phyloP scores from a whole-genome alignment of 1,284 basidiomycete genomes.

The Fistulinella cinereoalba region DNA sequence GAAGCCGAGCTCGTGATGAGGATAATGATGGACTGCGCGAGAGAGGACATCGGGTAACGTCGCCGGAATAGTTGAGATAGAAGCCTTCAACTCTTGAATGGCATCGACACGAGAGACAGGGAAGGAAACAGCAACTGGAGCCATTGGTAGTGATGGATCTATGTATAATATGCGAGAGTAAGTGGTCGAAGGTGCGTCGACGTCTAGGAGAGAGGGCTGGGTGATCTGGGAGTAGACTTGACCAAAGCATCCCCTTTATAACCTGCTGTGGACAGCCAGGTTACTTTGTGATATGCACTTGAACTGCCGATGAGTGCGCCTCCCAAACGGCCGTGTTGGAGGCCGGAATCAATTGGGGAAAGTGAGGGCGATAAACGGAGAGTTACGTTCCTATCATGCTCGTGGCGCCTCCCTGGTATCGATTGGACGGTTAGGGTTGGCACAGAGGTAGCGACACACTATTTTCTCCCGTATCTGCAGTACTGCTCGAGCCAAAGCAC shows the following conservation, averaged over 20 bases:
- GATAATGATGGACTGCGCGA: slow-evolving; percentile 20
- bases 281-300: neutral
- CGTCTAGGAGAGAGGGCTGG: slow-evolving; percentile 2
- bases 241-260: slow-evolving; percentile 14
- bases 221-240: neutral
- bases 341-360: neutral
- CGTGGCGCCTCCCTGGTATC: too few relatives aligned
- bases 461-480: too few relatives aligned
- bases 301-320: neutral
- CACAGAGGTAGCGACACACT: too few relatives aligned
- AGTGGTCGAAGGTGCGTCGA: neutral
- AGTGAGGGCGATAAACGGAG: neutral
- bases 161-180: neutral
- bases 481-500: neutral
- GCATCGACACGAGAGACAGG: slow-evolving; percentile 2
- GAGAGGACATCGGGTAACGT: slow-evolving; percentile 26
- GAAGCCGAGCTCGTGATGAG: slow-evolving; percentile 26
- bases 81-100: slow-evolving; percentile 13
- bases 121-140: slow-evolving; percentile 13
- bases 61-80: slow-evolving; percentile 9
- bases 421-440: too few relatives aligned
- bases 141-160: slow-evolving; percentile 10
- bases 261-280: neutral
- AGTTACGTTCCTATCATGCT: neutral
- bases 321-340: neutral